Percentiles rank a stretch among this genome's conserved stretches.
phyloP scores from a whole-genome alignment of 176 grass and related monocot genomes.

The Tillandsia leiboldiana region DNA sequence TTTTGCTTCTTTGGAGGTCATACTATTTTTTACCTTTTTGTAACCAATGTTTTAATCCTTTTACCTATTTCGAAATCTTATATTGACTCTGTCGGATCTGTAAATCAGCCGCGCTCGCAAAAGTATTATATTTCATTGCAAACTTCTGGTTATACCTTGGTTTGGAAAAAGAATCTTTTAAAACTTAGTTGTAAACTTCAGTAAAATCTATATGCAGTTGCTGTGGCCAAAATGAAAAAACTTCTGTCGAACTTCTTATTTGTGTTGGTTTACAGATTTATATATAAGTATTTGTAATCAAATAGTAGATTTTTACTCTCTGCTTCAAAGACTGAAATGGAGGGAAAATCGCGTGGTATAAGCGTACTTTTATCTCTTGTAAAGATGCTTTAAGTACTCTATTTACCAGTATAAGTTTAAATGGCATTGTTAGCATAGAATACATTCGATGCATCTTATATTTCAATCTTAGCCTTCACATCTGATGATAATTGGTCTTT shows the following conservation, averaged over 20 bases:
- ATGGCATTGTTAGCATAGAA: neutral
- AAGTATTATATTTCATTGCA: too few species aligned
- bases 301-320: too few species aligned
- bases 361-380: neutral
- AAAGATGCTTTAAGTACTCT: neutral
- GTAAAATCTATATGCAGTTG: neutral
- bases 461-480: neutral
- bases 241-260: neutral
- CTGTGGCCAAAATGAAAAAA: neutral
- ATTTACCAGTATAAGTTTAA: neutral
- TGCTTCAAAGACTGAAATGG: too few species aligned
- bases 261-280: neutral
- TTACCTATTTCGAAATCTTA: neutral
- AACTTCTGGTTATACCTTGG: too few species aligned
- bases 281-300: neutral
- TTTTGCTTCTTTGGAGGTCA: neutral
- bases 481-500: conserved; percentile 15
- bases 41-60: neutral
- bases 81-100: too few species aligned
- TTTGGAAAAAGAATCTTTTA: neutral
- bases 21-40: neutral
- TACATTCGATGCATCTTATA: neutral
- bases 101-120: too few species aligned
- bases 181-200: neutral
- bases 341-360: neutral